Conservation (phyloP, 768 basidiomycete species). For the Naganishia vishniacii region DNA sequence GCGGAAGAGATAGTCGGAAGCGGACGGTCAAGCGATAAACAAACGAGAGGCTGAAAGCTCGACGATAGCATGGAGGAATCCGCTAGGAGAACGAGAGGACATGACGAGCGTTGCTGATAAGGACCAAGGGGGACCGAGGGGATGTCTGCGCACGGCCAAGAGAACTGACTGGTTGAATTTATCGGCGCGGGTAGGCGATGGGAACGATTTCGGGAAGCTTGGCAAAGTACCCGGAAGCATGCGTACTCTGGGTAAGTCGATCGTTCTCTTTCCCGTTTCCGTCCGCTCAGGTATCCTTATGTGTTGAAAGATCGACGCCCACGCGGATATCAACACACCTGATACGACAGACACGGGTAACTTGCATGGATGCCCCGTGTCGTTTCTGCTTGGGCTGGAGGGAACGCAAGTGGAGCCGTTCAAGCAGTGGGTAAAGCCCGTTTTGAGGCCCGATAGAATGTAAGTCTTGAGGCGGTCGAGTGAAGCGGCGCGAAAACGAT, state of each 20-base stretch:
- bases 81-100: no score
- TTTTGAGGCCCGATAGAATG: constrained; percentile 66
- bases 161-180: no score
- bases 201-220: constrained; percentile 90
- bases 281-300: background rate
- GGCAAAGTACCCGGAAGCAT: constrained; percentile 54
- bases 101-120: no score
- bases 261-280: background rate
- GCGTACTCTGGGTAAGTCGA: constrained; percentile 68
- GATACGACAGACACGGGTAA: constrained; percentile 78
- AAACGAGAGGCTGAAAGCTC: no score
- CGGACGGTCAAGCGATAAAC: no score
- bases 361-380: constrained; percentile 96
- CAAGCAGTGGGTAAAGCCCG: constrained; percentile 58
- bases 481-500: no score
- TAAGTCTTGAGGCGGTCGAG: constrained; percentile 29
- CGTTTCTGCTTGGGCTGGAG: constrained; percentile 69
- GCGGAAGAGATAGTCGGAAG: no score
- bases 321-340: constrained; percentile 90
- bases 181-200: constrained; percentile 61
- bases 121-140: no score
- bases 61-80: no score
- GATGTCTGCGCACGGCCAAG: no score
- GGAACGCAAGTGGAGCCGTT: constrained; percentile 51
- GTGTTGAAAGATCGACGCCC: constrained; percentile 66